Percentiles rank a stretch among this genome's conserved stretches.
Evolutionary conservation across 2,329 filamentous ascomycete species (phyloP).

Genomic region (Amesomyces nigricolor): DNA sequence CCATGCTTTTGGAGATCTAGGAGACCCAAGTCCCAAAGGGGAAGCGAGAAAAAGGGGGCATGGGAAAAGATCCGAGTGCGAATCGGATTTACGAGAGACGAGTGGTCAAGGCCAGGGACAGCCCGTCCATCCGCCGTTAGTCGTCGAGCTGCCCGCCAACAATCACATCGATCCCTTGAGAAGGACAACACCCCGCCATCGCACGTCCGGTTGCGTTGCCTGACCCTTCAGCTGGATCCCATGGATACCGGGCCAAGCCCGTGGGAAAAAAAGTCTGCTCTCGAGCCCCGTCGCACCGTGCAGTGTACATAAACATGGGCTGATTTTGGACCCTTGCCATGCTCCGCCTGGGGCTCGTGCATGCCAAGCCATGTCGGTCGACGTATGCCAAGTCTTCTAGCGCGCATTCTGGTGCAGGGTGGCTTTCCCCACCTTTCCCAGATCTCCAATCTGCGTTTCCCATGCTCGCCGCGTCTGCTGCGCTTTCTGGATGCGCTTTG

Average conservation of each 20-base stretch:
- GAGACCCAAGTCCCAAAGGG: background rate
- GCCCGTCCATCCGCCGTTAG: too few relatives aligned
- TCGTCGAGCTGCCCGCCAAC: background rate
- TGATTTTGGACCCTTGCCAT: constrained; percentile 20
- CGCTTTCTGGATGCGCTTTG: constrained; percentile 11
- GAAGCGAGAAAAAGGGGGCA: constrained; percentile 5
- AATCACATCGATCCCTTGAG: background rate
- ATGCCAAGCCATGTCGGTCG: constrained; percentile 11
- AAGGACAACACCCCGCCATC: background rate
- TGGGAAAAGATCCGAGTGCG: constrained; percentile 4
- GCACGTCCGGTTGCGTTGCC: background rate
- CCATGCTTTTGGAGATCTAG: background rate
- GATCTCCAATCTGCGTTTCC: constrained; percentile 16
- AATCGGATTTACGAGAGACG: constrained; percentile 7
- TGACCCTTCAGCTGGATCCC: too few relatives aligned
- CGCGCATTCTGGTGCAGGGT: constrained; percentile 9
- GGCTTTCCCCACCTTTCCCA: constrained; percentile 14
- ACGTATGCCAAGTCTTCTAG: constrained; percentile 24
- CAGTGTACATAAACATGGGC: constrained; percentile 13
- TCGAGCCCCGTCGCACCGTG: background rate
- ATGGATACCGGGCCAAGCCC: background rate
- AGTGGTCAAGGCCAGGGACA: background rate
- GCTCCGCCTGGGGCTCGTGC: constrained; percentile 4
- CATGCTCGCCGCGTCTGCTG: constrained; percentile 5
- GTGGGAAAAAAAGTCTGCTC: constrained; percentile 15